These are phyloP conservation scores for Quercus agrifolia DNA, from an alignment of 306 rosid genomes.

Conservation along the genomic window DNA sequence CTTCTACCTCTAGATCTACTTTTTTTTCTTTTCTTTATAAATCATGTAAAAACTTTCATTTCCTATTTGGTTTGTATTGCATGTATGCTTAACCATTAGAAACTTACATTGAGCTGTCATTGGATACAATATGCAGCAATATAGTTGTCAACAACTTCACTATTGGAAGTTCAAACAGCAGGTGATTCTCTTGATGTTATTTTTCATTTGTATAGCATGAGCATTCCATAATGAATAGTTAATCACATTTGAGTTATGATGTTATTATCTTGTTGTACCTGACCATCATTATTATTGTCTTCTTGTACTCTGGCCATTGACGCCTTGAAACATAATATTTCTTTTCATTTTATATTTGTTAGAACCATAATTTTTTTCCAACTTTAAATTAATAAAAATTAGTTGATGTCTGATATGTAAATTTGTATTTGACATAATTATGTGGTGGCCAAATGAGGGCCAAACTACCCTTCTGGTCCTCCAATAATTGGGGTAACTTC, in stretches of 20 bases:
- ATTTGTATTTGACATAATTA: neutral
- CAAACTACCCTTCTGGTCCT: too few species aligned
- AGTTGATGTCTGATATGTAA: neutral
- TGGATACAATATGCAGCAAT: conserved; percentile 50
- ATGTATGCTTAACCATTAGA: neutral
- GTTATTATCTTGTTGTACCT: neutral
- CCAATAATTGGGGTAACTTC: too few species aligned
- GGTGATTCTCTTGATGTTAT: conserved; percentile 34
- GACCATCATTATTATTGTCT: neutral
- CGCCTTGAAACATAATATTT: neutral
- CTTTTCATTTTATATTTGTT: neutral
- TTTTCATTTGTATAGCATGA: neutral
- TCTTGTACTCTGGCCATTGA: neutral
- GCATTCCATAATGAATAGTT: neutral
- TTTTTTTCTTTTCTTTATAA: neutral
- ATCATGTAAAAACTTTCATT: neutral
- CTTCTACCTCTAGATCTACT: neutral
- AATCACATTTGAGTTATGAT: neutral
- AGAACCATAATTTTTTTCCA: neutral
- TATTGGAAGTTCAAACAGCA: conserved; percentile 40
- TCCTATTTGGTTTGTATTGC: neutral
- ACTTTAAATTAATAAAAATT: neutral
- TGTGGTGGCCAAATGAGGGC: neutral
- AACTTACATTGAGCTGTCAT: conserved; percentile 14
- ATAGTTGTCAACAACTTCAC: conserved; percentile 77